Base-by-base conservation (phyloP, 192 early-diverging fungal genomes). In the Podila minutissima region DNA sequence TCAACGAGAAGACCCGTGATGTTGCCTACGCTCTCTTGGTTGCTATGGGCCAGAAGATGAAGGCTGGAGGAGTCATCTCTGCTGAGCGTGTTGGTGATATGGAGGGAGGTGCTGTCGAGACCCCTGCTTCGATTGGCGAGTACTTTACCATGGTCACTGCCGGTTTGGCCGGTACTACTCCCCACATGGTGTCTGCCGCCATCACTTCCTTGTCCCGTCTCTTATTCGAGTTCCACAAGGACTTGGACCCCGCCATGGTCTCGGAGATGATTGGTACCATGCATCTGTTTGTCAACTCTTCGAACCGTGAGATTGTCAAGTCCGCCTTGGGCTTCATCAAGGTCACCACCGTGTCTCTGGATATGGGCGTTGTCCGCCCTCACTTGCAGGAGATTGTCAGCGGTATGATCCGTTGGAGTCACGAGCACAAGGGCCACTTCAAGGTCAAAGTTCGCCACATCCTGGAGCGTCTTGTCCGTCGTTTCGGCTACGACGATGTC, bases 141-240 rank as follows among this genome's bases (percentile, higher is more conserved):
- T 98, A 90, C 61, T 93, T 98, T 74, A 93, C 91, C 60, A 98
- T 99, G 95, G 92, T 97, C 4, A 88, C 91, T 7, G 98, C 98
- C 32, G 98, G 97, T 83, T 87, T 99, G 77, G 97, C 93, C 1
- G 97, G 94, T n/a, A 89, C 90, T 38, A 95, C 95, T 15, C 87
- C 94, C 6, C 89, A 94, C 63, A 98, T 99, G 96, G 93, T 97
- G 49, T 93, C 92, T 71, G 98, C 98, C 5, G 90, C 97, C 0
- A 91, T 98, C 32, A 90, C 94, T 1, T 89, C 93, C 12, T 76
- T 98, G 26, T 92, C 93, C 7, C 86, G 97, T 19, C 84, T 95
- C n/a, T 69, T 98, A 66, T 99, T 97, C 60, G 98, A 99, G 85
- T 98, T 98, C 88, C 88, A 91, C 65, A 88, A 88, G 69, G 86